These are phyloP conservation scores for Tetrapisispora arboricola DNA, from an alignment of 805 yeast species.

Conservation along the genomic window DNA sequence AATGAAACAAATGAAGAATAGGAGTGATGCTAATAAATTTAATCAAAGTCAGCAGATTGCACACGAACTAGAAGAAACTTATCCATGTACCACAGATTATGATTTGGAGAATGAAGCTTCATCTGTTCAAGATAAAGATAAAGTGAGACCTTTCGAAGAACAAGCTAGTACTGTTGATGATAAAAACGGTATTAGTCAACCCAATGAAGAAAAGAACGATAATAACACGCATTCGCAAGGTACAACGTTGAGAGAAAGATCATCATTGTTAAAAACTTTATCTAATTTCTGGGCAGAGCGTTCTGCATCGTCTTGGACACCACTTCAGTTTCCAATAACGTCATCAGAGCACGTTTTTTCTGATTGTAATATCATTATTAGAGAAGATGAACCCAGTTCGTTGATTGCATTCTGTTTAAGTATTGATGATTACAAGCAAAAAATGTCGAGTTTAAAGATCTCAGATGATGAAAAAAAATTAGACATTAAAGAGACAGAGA, in stretches of 20 bases:
- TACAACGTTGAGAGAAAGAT: slow-evolving; percentile 37
- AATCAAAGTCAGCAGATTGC: background rate
- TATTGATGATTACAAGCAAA: slow-evolving; percentile 68
- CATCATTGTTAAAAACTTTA: slow-evolving; percentile 70
- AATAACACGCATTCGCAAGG: background rate
- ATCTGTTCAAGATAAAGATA: too few species aligned
- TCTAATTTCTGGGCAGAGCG: slow-evolving; percentile 96
- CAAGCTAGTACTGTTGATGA: background rate
- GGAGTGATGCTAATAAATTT: slow-evolving; percentile 4
- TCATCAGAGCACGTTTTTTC: slow-evolving; percentile 85
- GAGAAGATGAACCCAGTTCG: slow-evolving; percentile 96
- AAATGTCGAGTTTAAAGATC: slow-evolving; percentile 32
- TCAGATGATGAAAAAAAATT: background rate
- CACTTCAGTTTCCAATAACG: slow-evolving; percentile 68
- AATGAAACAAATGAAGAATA: slow-evolving; percentile 14
- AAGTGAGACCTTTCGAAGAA: too few species aligned
- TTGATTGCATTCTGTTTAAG: slow-evolving; percentile 86
- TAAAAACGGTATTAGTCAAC: too few species aligned
- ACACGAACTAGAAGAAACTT: too few species aligned
- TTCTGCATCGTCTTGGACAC: slow-evolving; percentile 91
- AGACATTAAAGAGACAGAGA: background rate
- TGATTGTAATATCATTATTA: slow-evolving; percentile 83
- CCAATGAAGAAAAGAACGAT: too few species aligned
- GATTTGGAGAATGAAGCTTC: background rate
- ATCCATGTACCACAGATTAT: background rate